Evolutionary conservation across 805 yeast species (phyloP).

Genomic region (Barnettozyma sucrosica): DNA sequence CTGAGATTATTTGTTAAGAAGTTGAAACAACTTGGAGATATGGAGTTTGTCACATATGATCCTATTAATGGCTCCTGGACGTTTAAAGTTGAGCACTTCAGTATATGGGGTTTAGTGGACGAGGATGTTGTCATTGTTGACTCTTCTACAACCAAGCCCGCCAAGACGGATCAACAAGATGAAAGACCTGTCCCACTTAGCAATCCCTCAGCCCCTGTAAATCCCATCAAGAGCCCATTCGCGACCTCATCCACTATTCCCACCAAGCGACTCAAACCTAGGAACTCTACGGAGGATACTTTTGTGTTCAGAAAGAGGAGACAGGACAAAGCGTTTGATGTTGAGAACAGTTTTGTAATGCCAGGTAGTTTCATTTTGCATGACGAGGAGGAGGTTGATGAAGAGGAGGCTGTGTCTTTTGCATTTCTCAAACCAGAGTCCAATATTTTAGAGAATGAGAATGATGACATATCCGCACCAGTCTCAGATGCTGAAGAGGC

Average conservation of each 20-base stretch:
- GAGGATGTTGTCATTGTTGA: slow-evolving; percentile 55
- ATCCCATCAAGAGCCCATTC: not conserved
- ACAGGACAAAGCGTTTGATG: slow-evolving; percentile 17
- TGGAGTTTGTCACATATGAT: slow-evolving; percentile 75
- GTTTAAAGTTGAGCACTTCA: slow-evolving; percentile 83
- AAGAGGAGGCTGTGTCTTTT: slow-evolving; percentile 4
- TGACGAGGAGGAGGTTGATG: slow-evolving; percentile 8
- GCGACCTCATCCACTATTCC: slow-evolving; percentile 1
- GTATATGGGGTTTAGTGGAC: slow-evolving; percentile 86
- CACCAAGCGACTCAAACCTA: slow-evolving; percentile 9
- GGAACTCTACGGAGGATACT: slow-evolving; percentile 23
- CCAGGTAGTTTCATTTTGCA: slow-evolving; percentile 26
- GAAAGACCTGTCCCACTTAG: slow-evolving; percentile 4
- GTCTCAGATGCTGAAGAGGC: slow-evolving; percentile 5
- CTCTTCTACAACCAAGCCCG: slow-evolving; percentile 21
- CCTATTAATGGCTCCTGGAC: slow-evolving; percentile 72
- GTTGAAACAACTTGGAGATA: slow-evolving; percentile 54
- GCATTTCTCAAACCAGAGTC: slow-evolving; percentile 4
- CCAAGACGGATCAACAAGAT: slow-evolving; percentile 18
- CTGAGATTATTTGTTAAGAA: slow-evolving; percentile 42
- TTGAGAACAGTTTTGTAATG: slow-evolving; percentile 19
- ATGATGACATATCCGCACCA: slow-evolving; percentile 7
- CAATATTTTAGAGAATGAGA: slow-evolving; percentile 2
- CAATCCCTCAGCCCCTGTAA: slow-evolving; percentile 4
- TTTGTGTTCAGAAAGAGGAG: slow-evolving; percentile 30